Base-by-base conservation (phyloP, 129 eudicot species). In the Escallonia herrerae region DNA sequence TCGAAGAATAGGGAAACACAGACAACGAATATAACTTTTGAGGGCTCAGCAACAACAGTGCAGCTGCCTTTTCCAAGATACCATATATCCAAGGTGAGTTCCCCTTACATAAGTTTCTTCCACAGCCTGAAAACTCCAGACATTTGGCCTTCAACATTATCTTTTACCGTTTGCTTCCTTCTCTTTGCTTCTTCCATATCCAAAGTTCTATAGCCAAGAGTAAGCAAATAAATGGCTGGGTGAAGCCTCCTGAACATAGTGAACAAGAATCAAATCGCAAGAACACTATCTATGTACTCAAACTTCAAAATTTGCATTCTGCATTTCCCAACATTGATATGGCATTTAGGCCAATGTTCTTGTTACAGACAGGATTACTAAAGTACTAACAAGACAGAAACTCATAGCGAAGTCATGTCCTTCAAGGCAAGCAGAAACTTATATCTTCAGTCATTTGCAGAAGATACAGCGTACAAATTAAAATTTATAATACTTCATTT, bases 191-290 rank as follows among this genome's bases (percentile, higher is more conserved):
- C 80, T 86, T 93, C 98, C 63, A 86, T 79, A 74, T 93, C 98
- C 71, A 93, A 80, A 75, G 96, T 89, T 67, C 98, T 74, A 77
- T 93, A 93, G 53, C 95, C 98, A 72, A 93, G 91, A 77, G 91
- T 82, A 75, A 93, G 90, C 83, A 93, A 81, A 76, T 93, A 88
- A 37, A 93, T 61, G 63, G 98, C 95, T 71, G 98, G 98, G 79
- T 93, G 98, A 59, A 88, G 86, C 83, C 96, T 85, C 86, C 98
- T 91, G 86, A 77, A 70, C 61, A 74, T 10, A 49, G 52, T 42
- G 43, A 55, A 66, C 6, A 66, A 41, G 13, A 40, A 12, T 15
- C 6, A 59, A 41, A 15, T 62, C n/a, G 54, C 56, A 75, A 39
- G 9, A 43, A 40, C 39, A 55, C 50, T 60, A 45, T 15, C 4